Evolutionary conservation across 2,329 filamentous ascomycete genomes (phyloP), one percentile per base, ranked within the genome.

Genomic region (Ceratocystis ficicola): DNA sequence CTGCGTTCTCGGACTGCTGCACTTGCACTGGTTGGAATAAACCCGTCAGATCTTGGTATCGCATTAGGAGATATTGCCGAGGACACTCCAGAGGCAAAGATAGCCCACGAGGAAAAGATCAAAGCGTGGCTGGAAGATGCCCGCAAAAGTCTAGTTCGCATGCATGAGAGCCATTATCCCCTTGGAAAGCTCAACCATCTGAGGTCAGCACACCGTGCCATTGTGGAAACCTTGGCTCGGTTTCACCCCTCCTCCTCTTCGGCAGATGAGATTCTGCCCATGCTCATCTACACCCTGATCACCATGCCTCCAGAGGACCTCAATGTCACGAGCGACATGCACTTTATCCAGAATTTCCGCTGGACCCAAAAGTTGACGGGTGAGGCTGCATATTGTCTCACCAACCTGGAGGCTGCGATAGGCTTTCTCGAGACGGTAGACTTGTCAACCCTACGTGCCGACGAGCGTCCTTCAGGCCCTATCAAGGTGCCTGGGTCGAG

Each of bases 341-440:
- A 88, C 70, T 99, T 97, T 73, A 91, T 97, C 70, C 92, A 97
- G 73, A 81, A 88, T 68, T 99, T 99, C 73, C 85, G 94, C 66
- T 89, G 90, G 73, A 84, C 89, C 64, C 86, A 80, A 69, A 96
- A 93, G 72, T 83, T 97, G 46, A 90, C 95, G 66, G 94, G 94
- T 17, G 94, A 99, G 75, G 88, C 92, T 12, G 92, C 94, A 0
- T 99, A 99, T 75, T 97, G 94, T 72, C 79, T 99, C 66, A 96
- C 95, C 50, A 99, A 96, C 70, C 81, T 99, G 1, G 94, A 99
- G 75, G 94, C 94, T 20, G 89, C 93, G 67, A 90, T 97, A 66
- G 92, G 88, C 64, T 99, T 99, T 72, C 78, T 99, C 15, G 89
- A 97, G 72, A 97, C 92, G 0, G 94, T 99, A 32, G 94, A 99